A percentile compares a stretch with the other conserved stretches of the same genome.
These are phyloP conservation scores for Chondrostereum purpureum DNA, from an alignment of 1,284 basidiomycete species.

Conservation along the genomic window DNA sequence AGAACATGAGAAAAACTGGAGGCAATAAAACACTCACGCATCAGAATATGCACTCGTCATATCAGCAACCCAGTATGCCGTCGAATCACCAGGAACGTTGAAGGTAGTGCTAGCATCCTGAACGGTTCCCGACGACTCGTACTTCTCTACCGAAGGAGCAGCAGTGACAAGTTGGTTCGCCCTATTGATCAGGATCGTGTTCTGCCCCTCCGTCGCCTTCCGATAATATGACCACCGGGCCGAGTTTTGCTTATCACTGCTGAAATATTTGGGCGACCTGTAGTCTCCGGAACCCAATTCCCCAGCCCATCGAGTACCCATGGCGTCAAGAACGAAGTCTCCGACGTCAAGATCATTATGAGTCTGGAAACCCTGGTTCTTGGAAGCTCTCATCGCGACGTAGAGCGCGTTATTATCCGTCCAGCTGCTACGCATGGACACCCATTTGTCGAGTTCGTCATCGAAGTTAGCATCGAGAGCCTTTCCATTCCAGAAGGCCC, in stretches of 20 bases:
- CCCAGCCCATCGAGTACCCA: conserved; percentile 93
- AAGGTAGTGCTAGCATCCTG: conserved; percentile 80
- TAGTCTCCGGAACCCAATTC: conserved; percentile 92
- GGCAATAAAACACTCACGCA: conserved; percentile 44
- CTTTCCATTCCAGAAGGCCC: conserved; percentile 87
- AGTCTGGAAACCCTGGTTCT: conserved; percentile 74
- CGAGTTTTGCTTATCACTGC: conserved; percentile 56
- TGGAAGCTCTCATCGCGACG: conserved; percentile 85
- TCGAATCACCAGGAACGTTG: conserved; percentile 56
- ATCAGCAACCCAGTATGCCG: conserved; percentile 80
- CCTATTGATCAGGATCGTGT: conserved; percentile 78
- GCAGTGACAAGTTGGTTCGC: conserved; percentile 79
- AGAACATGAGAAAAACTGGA: conserved; percentile 9
- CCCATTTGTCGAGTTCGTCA: conserved; percentile 72
- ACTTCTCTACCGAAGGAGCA: conserved; percentile 49
- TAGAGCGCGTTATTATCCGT: conserved; percentile 81
- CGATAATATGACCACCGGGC: conserved; percentile 89
- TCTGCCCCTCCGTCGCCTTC: conserved; percentile 95
- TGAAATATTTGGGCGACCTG: conserved; percentile 65
- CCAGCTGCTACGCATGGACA: conserved; percentile 87
- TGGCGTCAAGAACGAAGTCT: conserved; percentile 92
- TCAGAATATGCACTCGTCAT: conserved; percentile 78
- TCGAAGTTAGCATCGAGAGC: conserved; percentile 81
- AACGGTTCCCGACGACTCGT: conserved; percentile 52
- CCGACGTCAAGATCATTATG: conserved; percentile 92